These are phyloP conservation scores for Neoboletus subvelutipes DNA, from an alignment of 768 basidiomycete genomes.

Conservation along the genomic window DNA sequence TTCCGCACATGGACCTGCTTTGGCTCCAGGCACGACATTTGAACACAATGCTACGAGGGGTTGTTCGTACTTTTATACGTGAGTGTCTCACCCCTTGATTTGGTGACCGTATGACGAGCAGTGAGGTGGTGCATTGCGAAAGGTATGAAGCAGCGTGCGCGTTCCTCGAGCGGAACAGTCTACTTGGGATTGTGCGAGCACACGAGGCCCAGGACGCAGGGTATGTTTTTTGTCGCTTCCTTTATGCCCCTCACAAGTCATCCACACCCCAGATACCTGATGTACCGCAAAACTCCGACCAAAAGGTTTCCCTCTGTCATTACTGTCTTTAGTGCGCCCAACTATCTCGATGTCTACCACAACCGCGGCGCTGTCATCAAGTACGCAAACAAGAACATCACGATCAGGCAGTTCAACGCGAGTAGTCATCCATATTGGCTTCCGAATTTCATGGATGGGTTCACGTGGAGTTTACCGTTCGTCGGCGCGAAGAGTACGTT, in stretches of 20 bases:
- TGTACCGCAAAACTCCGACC: slow-evolving; percentile 93
- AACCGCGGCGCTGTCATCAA: slow-evolving; percentile 97
- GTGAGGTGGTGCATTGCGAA: not conserved
- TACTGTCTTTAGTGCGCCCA: slow-evolving; percentile 97
- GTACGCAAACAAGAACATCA: slow-evolving; percentile 96
- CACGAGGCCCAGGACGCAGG: slow-evolving; percentile 99
- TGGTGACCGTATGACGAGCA: not conserved
- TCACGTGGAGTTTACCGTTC: slow-evolving; percentile 98
- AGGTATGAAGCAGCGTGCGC: slow-evolving; percentile 92
- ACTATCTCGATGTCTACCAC: slow-evolving; percentile 96
- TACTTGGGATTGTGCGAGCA: slow-evolving; percentile 91
- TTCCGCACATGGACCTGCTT: slow-evolving; percentile 44
- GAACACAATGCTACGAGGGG: slow-evolving; percentile 85
- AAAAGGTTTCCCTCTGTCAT: slow-evolving; percentile 97
- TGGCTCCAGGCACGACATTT: slow-evolving; percentile 61
- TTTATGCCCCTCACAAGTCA: not conserved
- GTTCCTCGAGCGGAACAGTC: slow-evolving; percentile 88
- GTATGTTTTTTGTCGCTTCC: slow-evolving; percentile 40
- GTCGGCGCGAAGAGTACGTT: slow-evolving; percentile 93
- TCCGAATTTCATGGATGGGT: slow-evolving; percentile 98
- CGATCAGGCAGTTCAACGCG: slow-evolving; percentile 85
- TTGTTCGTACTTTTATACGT: slow-evolving; percentile 94
- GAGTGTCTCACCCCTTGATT: slow-evolving; percentile 30
- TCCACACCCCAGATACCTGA: slow-evolving; percentile 61
- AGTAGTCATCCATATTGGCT: slow-evolving; percentile 90